Evolutionary conservation across 768 basidiomycete species (phyloP), one percentile per base, ranked within the genome.

Genomic region (Tylopilus balloui): DNA sequence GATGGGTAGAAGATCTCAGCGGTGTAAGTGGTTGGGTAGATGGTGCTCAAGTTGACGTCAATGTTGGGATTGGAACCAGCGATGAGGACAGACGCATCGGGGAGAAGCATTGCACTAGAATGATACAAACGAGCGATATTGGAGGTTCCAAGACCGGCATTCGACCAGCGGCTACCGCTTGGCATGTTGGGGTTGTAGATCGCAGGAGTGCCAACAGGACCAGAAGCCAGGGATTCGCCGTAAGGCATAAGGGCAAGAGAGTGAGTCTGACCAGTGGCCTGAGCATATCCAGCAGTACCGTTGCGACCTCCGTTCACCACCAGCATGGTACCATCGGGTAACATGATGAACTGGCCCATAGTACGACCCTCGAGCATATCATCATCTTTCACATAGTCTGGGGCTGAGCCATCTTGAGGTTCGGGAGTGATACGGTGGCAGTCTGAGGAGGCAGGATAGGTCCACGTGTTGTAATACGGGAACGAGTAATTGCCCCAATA

Each of bases 11-110:
- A 98, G 37, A 84, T 78, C 66, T 96, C 92, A 2, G 88, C 84
- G 27, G 78, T 71, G 64, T 93, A 94, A 27, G 84, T 80, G 3
- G 92, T 92, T 2, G 86, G 83, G 75, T 76, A 92, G 48, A 76
- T 29, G 7, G 85, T 78, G 31, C 73, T 68, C 31, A 69, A 48
- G 59, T 88, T 90, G 55, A 86, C 84, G 60, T 98, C 93, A 40
- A 89, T 76, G 64, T 94, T 95, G 14, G 94, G 93, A 71, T 97
- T 97, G 25, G 89, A 92, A 11, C 95, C 95, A 36, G 90, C 92
- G 54, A 95, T 79, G 36, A 96, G 68, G 38, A 98, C 83, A 2
- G 88, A 88, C 0, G 79, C 89, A 53, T 88, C 92, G 19, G 92
- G 86, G 25, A 97, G 81, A 36, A 97, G 79, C 11, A 94, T 77